These are phyloP conservation scores for Gigaspora rosea DNA, from an alignment of 192 early-diverging fungal genomes.

Conservation along the genomic window DNA sequence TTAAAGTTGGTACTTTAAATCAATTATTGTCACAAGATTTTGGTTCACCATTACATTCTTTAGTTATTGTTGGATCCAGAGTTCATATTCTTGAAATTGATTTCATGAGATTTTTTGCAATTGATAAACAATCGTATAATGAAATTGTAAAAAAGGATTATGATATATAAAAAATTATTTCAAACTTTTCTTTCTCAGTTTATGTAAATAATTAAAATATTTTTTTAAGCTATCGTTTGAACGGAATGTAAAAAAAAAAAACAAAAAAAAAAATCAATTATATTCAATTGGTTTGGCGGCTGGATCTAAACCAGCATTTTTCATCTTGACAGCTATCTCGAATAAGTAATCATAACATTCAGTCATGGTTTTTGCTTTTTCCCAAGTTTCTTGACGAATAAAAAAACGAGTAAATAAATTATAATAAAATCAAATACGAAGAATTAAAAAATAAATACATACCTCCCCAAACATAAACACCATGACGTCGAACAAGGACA, in stretches of 20 bases:
- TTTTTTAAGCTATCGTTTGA: too few species aligned
- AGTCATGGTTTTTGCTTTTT: slow-evolving; percentile 96
- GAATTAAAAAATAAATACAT: slow-evolving; percentile 12
- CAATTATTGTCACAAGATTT: slow-evolving; percentile 88
- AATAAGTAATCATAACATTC: slow-evolving; percentile 99
- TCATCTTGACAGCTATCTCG: slow-evolving; percentile 95
- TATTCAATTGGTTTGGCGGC: slow-evolving; percentile 12
- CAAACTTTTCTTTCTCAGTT: too few species aligned
- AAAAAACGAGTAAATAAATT: neutral
- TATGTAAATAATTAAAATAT: too few species aligned
- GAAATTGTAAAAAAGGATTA: slow-evolving; percentile 67
- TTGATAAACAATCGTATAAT: slow-evolving; percentile 65
- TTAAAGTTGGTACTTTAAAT: slow-evolving; percentile 83
- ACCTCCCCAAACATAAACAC: slow-evolving; percentile 97
- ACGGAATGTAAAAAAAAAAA: too few species aligned
- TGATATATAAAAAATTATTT: slow-evolving; percentile 15
- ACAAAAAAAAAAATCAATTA: neutral
- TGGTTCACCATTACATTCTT: slow-evolving; percentile 91
- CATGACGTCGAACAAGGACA: slow-evolving; percentile 92
- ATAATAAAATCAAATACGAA: neutral
- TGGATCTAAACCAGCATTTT: slow-evolving; percentile 81
- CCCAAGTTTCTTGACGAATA: slow-evolving; percentile 71
- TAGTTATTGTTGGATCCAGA: slow-evolving; percentile 82
- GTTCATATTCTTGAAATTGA: slow-evolving; percentile 96
- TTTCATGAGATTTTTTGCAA: slow-evolving; percentile 75